Percentiles rank a stretch among this genome's conserved stretches.
These are phyloP conservation scores for Capsicum pubescens DNA, from an alignment of 257 asterid species.

Conservation along the genomic window DNA sequence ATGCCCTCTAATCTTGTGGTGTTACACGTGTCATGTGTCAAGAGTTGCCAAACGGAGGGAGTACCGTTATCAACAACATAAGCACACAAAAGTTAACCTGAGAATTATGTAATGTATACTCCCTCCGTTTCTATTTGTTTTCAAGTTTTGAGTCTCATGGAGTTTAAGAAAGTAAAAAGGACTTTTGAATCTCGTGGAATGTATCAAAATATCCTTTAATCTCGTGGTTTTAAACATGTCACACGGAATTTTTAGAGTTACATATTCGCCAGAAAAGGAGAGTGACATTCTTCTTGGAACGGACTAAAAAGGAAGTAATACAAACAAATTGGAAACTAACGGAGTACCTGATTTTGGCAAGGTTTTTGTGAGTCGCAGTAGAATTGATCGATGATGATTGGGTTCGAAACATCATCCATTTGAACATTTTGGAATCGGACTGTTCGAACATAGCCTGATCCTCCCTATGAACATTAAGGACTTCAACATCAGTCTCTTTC, in stretches of 20 bases:
- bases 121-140: background rate
- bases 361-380: constrained; percentile 83
- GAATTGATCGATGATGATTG: constrained; percentile 92
- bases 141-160: background rate
- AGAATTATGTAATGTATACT: background rate
- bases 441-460: constrained; percentile 74
- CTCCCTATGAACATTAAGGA: constrained; percentile 58
- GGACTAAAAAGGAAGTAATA: too few species aligned
- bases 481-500: background rate
- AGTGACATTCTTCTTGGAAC: too few species aligned
- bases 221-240: too few species aligned
- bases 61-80: background rate
- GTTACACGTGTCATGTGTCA: too few species aligned
- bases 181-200: background rate
- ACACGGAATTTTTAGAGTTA: too few species aligned
- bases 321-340: background rate
- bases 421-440: constrained; percentile 70
- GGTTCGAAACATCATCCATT: constrained; percentile 84
- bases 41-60: too few species aligned
- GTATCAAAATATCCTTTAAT: too few species aligned
- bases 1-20: too few species aligned
- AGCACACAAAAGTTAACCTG: background rate
- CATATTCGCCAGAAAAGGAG: too few species aligned
- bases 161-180: background rate
- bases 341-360: constrained; percentile 76